A percentile compares a stretch with the other conserved stretches of the same genome.
Conservation (phyloP, 306 rosid genomes). For the Begonia fuchsioides region DNA sequence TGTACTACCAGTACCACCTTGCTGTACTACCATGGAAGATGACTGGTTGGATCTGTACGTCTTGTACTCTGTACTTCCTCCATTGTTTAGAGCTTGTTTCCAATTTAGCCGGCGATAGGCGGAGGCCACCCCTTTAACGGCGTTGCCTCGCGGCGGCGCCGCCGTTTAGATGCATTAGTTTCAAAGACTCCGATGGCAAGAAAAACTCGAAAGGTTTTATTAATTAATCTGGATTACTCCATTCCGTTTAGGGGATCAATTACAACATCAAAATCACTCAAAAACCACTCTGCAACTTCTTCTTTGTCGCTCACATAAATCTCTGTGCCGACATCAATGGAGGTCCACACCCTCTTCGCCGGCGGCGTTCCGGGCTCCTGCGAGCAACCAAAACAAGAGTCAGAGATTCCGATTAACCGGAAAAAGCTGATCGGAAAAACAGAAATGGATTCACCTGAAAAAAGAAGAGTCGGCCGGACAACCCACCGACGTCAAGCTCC, state of each 20-base stretch:
- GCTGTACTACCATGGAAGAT: no score
- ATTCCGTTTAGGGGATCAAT: not conserved
- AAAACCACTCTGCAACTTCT: slow-evolving; percentile 37
- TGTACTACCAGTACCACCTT: no score
- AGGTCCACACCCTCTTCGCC: slow-evolving; percentile 33
- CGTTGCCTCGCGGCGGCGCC: no score
- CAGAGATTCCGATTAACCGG: not conserved
- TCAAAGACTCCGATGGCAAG: no score
- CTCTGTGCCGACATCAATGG: slow-evolving; percentile 35
- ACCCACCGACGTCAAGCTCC: slow-evolving; percentile 46
- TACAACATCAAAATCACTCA: slow-evolving; percentile 42
- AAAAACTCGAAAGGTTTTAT: no score
- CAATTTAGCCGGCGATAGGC: no score
- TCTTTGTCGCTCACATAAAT: slow-evolving; percentile 36
- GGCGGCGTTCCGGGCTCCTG: slow-evolving; percentile 42
- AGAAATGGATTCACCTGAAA: slow-evolving; percentile 22
- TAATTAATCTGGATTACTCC: no score
- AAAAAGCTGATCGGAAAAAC: not conserved
- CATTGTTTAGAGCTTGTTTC: no score
- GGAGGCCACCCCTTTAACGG: no score
- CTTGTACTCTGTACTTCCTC: no score
- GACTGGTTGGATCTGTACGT: no score
- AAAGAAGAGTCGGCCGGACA: slow-evolving; percentile 32
- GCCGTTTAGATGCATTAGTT: no score
- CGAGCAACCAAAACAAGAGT: not conserved